These are phyloP conservation scores for Tephrocybe sp. DNA, from an alignment of 768 basidiomycete species.

Conservation along the genomic window DNA sequence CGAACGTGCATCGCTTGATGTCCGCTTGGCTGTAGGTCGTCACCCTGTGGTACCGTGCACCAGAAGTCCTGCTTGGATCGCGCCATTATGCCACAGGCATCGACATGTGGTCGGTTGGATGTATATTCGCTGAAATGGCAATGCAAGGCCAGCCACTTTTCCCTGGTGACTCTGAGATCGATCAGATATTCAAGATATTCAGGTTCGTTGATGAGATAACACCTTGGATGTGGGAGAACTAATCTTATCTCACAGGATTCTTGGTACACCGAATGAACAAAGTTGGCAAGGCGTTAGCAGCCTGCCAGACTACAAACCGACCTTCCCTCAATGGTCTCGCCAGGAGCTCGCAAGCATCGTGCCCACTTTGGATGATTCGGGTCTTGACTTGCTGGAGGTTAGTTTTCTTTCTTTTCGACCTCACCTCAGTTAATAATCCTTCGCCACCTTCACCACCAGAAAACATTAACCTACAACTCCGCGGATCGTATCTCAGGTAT, in stretches of 20 bases:
- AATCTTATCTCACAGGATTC: slow-evolving; percentile 53
- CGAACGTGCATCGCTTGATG: neutral
- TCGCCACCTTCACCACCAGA: slow-evolving; percentile 35
- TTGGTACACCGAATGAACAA: slow-evolving; percentile 92
- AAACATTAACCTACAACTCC: slow-evolving; percentile 81
- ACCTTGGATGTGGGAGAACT: no score
- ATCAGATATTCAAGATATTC: slow-evolving; percentile 99
- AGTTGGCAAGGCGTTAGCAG: slow-evolving; percentile 87
- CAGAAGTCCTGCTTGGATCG: slow-evolving; percentile 93
- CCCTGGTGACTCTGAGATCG: slow-evolving; percentile 99
- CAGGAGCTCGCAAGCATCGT: slow-evolving; percentile 70
- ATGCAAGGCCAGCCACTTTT: slow-evolving; percentile 88
- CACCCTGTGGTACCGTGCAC: slow-evolving; percentile 98
- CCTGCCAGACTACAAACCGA: slow-evolving; percentile 92
- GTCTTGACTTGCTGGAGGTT: slow-evolving; percentile 80
- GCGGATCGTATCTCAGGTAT: slow-evolving; percentile 89
- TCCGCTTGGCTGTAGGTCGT: slow-evolving; percentile 68
- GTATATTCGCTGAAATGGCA: slow-evolving; percentile 98
- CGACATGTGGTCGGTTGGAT: slow-evolving; percentile 99
- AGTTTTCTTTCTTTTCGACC: no score
- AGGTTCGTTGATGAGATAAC: no score
- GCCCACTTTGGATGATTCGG: slow-evolving; percentile 68
- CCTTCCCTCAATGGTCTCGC: slow-evolving; percentile 92
- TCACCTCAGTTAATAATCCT: no score
- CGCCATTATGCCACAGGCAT: slow-evolving; percentile 97